phyloP scores from a whole-genome alignment of 768 basidiomycete species.

The Coprinellus micaceus region DNA sequence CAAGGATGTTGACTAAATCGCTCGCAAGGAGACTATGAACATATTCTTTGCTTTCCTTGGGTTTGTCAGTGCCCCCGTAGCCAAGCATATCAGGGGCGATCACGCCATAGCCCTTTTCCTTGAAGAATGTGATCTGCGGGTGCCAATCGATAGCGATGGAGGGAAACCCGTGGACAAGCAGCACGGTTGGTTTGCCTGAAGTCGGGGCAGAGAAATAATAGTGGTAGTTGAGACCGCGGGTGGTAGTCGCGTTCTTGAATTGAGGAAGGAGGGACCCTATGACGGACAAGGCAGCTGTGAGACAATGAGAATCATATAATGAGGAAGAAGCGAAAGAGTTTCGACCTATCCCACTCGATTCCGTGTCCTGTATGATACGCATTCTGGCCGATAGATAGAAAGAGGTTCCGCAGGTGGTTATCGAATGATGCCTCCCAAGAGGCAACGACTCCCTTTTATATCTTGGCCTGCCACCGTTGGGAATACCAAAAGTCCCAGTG shows the following conservation, averaged over 20 bases:
- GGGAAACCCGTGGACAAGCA: conserved; percentile 47
- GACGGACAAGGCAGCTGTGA: no score
- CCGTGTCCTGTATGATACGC: no score
- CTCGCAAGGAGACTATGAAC: conserved; percentile 27
- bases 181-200: conserved; percentile 28
- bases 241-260: conserved; percentile 28
- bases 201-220: conserved; percentile 30
- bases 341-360: no score
- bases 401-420: no score
- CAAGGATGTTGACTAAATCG: conserved; percentile 42
- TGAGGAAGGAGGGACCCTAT: conserved; percentile 9
- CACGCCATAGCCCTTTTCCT: conserved; percentile 38
- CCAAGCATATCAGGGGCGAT: conserved; percentile 52
- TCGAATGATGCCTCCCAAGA: no score
- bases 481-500: no score
- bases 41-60: conserved; percentile 35
- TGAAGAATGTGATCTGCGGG: conserved; percentile 36
- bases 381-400: no score
- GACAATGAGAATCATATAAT: no score
- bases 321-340: no score
- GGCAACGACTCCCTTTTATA: no score
- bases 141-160: conserved; percentile 39
- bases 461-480: no score
- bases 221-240: conserved; percentile 32
- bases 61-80: conserved; percentile 49